Conservation (phyloP, 257 asterid genomes). For the Primulina huaijiensis region DNA sequence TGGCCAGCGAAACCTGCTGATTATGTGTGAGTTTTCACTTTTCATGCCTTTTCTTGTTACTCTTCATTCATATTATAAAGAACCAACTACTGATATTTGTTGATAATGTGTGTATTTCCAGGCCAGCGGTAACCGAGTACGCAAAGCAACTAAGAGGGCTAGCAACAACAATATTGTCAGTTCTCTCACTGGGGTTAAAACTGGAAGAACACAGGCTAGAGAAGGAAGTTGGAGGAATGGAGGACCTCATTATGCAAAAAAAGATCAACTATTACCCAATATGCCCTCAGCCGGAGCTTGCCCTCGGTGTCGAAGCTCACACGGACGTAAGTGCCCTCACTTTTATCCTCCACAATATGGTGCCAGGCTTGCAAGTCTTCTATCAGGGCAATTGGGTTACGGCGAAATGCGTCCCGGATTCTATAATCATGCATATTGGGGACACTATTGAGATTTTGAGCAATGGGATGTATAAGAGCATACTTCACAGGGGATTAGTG, state of each 20-base stretch:
- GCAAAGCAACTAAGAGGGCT: conserved; percentile 56
- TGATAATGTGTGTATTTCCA: conserved; percentile 18
- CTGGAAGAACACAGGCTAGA: conserved; percentile 63
- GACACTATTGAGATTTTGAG: conserved; percentile 83
- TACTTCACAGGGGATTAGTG: conserved; percentile 78
- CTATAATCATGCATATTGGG: conserved; percentile 85
- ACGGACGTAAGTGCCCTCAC: conserved; percentile 86
- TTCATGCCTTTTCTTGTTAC: neutral
- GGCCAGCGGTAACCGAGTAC: conserved; percentile 64
- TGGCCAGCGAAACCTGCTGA: conserved; percentile 79
- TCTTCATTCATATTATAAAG: too few species aligned
- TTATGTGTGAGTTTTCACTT: conserved; percentile 52
- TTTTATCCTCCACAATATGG: conserved; percentile 95
- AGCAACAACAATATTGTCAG: conserved; percentile 54
- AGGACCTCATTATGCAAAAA: conserved; percentile 69
- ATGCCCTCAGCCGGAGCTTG: conserved; percentile 94
- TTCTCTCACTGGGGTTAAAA: conserved; percentile 66
- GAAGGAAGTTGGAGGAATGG: conserved; percentile 74
- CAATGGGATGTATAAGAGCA: conserved; percentile 82
- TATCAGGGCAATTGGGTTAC: conserved; percentile 78
- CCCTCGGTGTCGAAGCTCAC: conserved; percentile 92
- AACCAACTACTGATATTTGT: neutral
- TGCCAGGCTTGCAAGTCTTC: conserved; percentile 82
- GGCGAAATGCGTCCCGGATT: conserved; percentile 80
- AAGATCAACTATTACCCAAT: conserved; percentile 89